Evolutionary conservation across 495 filamentous ascomycete genomes (phyloP).

Genomic region (Aspergillus panamensis): DNA sequence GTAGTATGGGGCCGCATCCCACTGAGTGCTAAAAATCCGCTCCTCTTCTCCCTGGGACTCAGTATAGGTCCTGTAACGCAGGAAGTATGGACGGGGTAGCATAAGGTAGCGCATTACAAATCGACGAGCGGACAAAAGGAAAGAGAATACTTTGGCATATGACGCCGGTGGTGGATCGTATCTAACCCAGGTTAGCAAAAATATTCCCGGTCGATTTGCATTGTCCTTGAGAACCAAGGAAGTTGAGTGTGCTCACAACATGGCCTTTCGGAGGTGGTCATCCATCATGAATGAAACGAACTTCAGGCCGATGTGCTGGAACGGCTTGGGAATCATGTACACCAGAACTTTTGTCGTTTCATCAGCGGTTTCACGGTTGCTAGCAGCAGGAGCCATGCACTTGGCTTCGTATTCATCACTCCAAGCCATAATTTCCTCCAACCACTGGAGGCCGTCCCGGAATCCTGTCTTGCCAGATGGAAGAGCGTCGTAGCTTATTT

Average conservation of each 20-base stretch:
- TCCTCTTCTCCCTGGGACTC: constrained; percentile 47
- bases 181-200: constrained; percentile 24
- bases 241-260: constrained; percentile 49
- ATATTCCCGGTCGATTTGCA: background rate
- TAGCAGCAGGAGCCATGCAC: constrained; percentile 54
- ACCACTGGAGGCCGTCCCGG: constrained; percentile 60
- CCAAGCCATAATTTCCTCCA: constrained; percentile 60
- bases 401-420: constrained; percentile 53
- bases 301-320: constrained; percentile 48
- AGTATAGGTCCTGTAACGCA: constrained; percentile 38
- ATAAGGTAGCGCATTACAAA: constrained; percentile 53
- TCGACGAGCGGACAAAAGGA: constrained; percentile 45
- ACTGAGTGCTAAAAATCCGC: constrained; percentile 46
- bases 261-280: constrained; percentile 57
- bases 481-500: constrained; percentile 48
- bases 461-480: constrained; percentile 45
- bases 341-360: constrained; percentile 57
- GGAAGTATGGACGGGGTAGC: constrained; percentile 50
- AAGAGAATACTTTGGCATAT: constrained; percentile 38
- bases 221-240: background rate
- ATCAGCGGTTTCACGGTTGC: constrained; percentile 53
- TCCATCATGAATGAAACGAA: constrained; percentile 60
- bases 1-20: constrained; percentile 57
- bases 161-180: constrained; percentile 42
- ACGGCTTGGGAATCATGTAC: constrained; percentile 49